Evolutionary conservation across 352 stramenopile genomes (phyloP), one percentile per base, ranked within the genome.

Genomic region (Thalassiosira delicatula): DNA sequence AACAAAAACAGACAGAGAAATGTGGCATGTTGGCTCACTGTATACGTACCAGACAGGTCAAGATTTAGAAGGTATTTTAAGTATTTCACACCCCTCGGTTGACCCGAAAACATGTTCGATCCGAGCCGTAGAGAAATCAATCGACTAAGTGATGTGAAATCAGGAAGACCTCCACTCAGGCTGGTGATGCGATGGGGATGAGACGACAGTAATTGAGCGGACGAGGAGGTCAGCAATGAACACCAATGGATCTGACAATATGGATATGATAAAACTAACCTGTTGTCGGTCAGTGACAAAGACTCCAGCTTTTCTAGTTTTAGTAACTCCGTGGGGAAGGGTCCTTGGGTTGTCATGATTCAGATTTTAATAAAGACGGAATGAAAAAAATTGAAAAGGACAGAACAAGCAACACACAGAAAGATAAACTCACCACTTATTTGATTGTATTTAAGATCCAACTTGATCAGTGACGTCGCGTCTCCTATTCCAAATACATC

Each of bases 381-480:
- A 19, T 11, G 42, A 51, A 19, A 19, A 51, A 19, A 19, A 19
- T 51, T 19, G 42, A 51, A 11, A 51, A 51, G 19, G 42, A 19
- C 19, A 19, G 11, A 19, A 19, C 11, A 11, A 51, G 19, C 11
- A 51, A 51, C 42, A 51, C 19, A 51, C 11, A 51, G 42, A 19
- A 19, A 19, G 42, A 19, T 11, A 19, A 19, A 51, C 19, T 19
- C 19, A 19, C 11, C 19, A 63, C 32, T 57, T 12, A 92, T 70
- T 57, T 79, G 76, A 49, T 93, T 94, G 78, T 91, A 93, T 56
- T 88, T 83, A 46, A 93, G 75, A 76, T 93, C 78, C 9, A 93
- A 44, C 30, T 90, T 86, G 44, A 89, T 69, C 5, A 94, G 68
- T 11, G 79, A 81, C 40, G 66, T 53, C 14, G 82, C 87, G 23